Percentiles rank a stretch among this genome's conserved stretches.
Conservation (phyloP, 371 early-diverging fungal species). For the Saksenaea oblongispora region DNA sequence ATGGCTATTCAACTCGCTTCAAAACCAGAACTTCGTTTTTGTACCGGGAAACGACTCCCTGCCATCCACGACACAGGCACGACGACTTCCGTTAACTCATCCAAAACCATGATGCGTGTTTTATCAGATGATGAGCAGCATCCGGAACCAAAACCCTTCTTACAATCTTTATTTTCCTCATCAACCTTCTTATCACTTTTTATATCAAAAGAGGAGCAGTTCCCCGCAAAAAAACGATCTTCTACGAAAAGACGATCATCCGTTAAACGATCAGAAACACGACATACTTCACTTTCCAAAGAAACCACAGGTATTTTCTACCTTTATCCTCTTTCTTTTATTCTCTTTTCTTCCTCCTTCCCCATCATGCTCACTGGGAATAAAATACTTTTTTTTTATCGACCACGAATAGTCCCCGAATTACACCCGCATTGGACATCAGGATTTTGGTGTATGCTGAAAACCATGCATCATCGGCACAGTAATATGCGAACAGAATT, state of each 20-base stretch:
- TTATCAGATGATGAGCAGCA: slow-evolving; percentile 1
- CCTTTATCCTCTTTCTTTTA: background rate
- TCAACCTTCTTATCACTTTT: slow-evolving; percentile 23
- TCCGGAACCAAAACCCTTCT: slow-evolving; percentile 26
- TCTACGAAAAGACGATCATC: background rate
- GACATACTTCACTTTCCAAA: background rate
- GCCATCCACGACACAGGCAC: background rate
- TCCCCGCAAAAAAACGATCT: background rate
- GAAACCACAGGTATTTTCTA: background rate
- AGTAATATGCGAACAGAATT: background rate
- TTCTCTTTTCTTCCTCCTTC: background rate
- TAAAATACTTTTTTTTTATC: background rate
- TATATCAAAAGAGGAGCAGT: slow-evolving; percentile 2
- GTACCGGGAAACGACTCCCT: slow-evolving; percentile 7
- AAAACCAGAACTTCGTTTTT: slow-evolving; percentile 32
- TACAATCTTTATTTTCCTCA: slow-evolving; percentile 36
- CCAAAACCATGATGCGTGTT: background rate
- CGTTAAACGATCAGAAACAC: background rate
- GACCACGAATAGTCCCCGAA: background rate
- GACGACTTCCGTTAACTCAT: background rate
- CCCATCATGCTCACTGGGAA: background rate
- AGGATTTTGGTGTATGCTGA: slow-evolving; percentile 1
- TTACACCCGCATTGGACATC: background rate
- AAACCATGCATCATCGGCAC: background rate
- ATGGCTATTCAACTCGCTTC: slow-evolving; percentile 51